These are phyloP conservation scores for Rhizoctonia solani DNA, from an alignment of 1,284 basidiomycete species.

Conservation along the genomic window DNA sequence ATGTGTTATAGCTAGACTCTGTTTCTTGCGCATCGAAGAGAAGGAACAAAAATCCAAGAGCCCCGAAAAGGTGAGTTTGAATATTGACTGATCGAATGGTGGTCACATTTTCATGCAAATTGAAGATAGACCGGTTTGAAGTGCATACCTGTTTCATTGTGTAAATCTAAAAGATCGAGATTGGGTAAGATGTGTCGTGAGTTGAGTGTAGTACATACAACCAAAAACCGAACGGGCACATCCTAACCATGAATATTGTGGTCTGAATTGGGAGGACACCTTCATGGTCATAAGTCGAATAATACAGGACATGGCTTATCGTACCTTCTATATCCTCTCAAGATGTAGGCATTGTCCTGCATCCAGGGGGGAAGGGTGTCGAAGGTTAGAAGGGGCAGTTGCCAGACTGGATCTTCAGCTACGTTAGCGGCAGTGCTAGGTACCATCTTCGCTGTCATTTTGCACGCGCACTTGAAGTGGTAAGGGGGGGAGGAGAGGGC, in stretches of 20 bases:
- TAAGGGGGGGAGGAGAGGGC: background rate
- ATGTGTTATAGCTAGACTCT: constrained; percentile 54
- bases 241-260: constrained; percentile 64
- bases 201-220: constrained; percentile 58
- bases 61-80: constrained; percentile 81
- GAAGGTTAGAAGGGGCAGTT: background rate
- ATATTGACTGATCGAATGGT: constrained; percentile 73
- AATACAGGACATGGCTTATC: background rate
- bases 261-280: constrained; percentile 47
- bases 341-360: background rate
- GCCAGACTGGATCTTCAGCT: background rate
- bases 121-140: background rate
- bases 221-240: constrained; percentile 71
- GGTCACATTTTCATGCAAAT: constrained; percentile 7
- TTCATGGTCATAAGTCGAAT: background rate
- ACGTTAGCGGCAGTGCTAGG: background rate
- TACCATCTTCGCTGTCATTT: background rate
- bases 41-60: constrained; percentile 63
- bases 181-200: constrained; percentile 8
- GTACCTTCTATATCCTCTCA: background rate
- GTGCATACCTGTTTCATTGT: constrained; percentile 76
- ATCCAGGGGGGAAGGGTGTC: constrained; percentile 1
- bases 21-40: constrained; percentile 58
- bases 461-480: background rate
- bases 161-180: constrained; percentile 55